Evolutionary conservation across 2,329 filamentous ascomycete genomes (phyloP).

Genomic region (Zasmidium cellare): DNA sequence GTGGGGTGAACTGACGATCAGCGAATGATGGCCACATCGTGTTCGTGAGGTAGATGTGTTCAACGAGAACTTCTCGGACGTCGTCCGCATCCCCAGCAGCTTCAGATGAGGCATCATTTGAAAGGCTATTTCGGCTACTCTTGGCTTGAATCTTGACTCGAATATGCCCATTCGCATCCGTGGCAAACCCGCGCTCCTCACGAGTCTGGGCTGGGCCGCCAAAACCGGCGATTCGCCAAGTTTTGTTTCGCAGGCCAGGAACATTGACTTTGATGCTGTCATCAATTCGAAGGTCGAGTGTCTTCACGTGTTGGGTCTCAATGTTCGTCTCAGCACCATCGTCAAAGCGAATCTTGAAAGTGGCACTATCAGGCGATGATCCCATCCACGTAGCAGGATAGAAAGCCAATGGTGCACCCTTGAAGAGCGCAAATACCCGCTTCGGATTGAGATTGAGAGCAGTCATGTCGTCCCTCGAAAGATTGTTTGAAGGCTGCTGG

Average conservation of each 20-base stretch:
- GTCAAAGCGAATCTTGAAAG: slow-evolving; percentile 51
- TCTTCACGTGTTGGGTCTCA: slow-evolving; percentile 40
- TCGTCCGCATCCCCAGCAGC: slow-evolving; percentile 23
- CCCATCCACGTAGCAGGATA: slow-evolving; percentile 62
- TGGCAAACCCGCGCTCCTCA: slow-evolving; percentile 36
- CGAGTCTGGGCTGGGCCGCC: slow-evolving; percentile 34
- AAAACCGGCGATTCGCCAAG: slow-evolving; percentile 47
- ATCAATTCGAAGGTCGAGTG: slow-evolving; percentile 44
- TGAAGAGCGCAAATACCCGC: slow-evolving; percentile 61
- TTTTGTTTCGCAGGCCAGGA: slow-evolving; percentile 44
- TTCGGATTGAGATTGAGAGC: slow-evolving; percentile 38
- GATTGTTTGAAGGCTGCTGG: too few relatives aligned
- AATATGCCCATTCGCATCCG: slow-evolving; percentile 44
- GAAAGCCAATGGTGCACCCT: slow-evolving; percentile 51
- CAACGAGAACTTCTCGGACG: slow-evolving; percentile 41
- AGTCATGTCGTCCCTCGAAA: not conserved
- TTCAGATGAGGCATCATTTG: slow-evolving; percentile 8
- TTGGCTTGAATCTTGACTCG: slow-evolving; percentile 44
- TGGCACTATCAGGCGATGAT: slow-evolving; percentile 39
- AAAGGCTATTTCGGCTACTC: slow-evolving; percentile 38
- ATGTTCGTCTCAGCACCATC: slow-evolving; percentile 46
- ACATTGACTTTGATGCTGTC: slow-evolving; percentile 51
- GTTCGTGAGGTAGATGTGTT: slow-evolving; percentile 45
- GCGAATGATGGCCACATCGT: slow-evolving; percentile 45
- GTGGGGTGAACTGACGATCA: slow-evolving; percentile 38